These are phyloP conservation scores for Barbatosphaeria neglecta DNA, from an alignment of 495 filamentous ascomycete genomes.

Conservation along the genomic window DNA sequence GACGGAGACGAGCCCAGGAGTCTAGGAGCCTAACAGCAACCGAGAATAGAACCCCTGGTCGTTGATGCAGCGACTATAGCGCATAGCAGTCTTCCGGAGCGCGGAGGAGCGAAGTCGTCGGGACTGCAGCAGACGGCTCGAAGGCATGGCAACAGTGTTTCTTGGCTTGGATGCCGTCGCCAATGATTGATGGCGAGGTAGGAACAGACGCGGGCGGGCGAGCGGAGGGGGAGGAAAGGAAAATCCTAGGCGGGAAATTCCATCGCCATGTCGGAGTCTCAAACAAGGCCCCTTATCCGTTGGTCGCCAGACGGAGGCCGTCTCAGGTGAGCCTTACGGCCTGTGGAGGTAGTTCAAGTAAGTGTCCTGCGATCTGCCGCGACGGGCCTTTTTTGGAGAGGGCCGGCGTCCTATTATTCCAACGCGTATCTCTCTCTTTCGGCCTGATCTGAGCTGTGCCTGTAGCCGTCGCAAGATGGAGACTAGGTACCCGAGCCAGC, in stretches of 20 bases:
- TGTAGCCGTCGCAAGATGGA: too few relatives aligned
- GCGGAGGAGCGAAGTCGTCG: not conserved
- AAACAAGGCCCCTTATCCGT: not conserved
- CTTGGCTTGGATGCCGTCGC: not conserved
- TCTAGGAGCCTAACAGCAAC: not conserved
- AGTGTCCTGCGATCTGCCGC: not conserved
- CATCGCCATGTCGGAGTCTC: not conserved
- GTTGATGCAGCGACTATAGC: not conserved
- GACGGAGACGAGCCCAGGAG: not conserved
- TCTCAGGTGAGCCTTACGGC: not conserved
- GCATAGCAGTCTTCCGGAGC: not conserved
- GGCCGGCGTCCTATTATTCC: too few relatives aligned
- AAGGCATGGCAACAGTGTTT: too few relatives aligned
- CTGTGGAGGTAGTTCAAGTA: not conserved
- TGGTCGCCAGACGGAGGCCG: not conserved
- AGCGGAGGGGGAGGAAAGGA: not conserved
- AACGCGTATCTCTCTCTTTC: too few relatives aligned
- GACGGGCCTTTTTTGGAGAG: not conserved
- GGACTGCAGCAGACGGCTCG: not conserved
- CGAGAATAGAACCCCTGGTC: not conserved
- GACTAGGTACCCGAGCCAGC: too few relatives aligned
- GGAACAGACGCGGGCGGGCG: not conserved
- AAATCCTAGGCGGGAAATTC: slow-evolving; percentile 1
- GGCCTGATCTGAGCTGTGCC: too few relatives aligned
- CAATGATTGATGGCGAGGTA: not conserved